Base-by-base conservation (phyloP, 495 filamentous ascomycete genomes). In the Stereocaulon alpinum region DNA sequence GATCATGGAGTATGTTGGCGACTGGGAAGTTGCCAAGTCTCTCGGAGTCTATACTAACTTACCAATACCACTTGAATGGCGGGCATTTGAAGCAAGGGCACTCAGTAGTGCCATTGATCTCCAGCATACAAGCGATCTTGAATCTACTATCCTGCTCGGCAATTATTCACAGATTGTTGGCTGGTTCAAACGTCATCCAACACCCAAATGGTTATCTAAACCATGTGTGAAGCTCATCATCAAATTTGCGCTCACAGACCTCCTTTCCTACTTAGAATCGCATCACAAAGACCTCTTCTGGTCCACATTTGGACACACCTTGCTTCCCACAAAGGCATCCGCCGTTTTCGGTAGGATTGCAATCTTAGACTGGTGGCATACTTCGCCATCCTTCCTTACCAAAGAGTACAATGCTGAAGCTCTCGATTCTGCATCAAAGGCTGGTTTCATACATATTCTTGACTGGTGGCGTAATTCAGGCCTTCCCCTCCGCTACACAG, bases 381-480 rank as follows among this genome's bases (percentile, higher is more conserved):
- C 81, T 37, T 86, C 84, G 0, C 84, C 88, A 0, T 83, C 80
- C 4, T 89, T 91, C 56, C 77, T 91, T 2, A 85, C 83, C 58
- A 92, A 91, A 72, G 83, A 91, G 67, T 86, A 87, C 69, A 79
- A 75, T 41, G 75, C 82, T 48, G 90, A 95, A 69, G 87, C 91
- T 30, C 79, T 96, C 65, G 88, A 96, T 70, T 85, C 87, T 43
- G 91, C 91, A 14, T 92, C 87, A 17, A 82, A 84, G 44, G 82
- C 86, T 41, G 91, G 91, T 14, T 89, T 89, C 64, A 77, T 92
- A 29, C 82, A 87, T 56, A 87, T 95, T 0, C 77, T 96, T 4
- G 86, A 95, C 50, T 96, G 91, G 91, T 96, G 91, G 91, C 82
- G 85, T 17, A 75, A 80, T 24, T 91, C 88, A 0, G 87, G 86